Base-by-base conservation (phyloP, 306 rosid species). In the Prunus padus region DNA sequence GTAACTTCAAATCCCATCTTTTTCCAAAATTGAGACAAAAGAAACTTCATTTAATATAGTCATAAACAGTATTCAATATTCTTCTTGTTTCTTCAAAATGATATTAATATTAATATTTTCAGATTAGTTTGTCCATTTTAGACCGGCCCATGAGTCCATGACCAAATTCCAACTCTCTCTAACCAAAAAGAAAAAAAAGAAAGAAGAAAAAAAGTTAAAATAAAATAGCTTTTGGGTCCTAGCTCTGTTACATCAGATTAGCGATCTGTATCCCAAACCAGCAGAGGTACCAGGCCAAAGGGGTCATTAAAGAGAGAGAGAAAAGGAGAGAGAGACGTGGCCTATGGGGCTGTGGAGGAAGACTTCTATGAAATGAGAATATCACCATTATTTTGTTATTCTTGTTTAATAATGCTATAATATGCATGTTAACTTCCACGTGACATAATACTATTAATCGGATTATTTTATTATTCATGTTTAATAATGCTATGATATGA, bases 141-240 rank as follows among this genome's bases (percentile, higher is more conserved):
- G 82, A 60, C 73, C 28, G 14, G 26, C 55, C 62, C 23, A 65
- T n/a, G n/a, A n/a, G n/a, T n/a, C n/a, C n/a, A n/a, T 45, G 44
- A 8, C 70, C 76, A 52, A 76, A 25, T 47, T 40, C 37, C 8
- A 59, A 12, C 69, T 26, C 71, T 69, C 47, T 62, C 71, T 49
- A 15, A 61, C 3, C n/a, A 15, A 50, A 69, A 67, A 30, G 28
- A 52, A 44, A 79, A 42, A n/a, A 25, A 0, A 20, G 4, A 23
- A 40, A 23, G 26, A 65, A 54, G 42, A 37, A 37, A 6, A 37
- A 37, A 37, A 37, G 42, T 37, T 37, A 0, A 37, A 37, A 37
- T 37, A 37, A 37, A 37, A 37, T 37, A 37, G 42, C 42, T 61
- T 47, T 65, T 8, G 28, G 70, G 30, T 76, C 51, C 49, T 20